Evolutionary conservation across 2,329 filamentous ascomycete genomes (phyloP).

Genomic region (Eutypa lata): DNA sequence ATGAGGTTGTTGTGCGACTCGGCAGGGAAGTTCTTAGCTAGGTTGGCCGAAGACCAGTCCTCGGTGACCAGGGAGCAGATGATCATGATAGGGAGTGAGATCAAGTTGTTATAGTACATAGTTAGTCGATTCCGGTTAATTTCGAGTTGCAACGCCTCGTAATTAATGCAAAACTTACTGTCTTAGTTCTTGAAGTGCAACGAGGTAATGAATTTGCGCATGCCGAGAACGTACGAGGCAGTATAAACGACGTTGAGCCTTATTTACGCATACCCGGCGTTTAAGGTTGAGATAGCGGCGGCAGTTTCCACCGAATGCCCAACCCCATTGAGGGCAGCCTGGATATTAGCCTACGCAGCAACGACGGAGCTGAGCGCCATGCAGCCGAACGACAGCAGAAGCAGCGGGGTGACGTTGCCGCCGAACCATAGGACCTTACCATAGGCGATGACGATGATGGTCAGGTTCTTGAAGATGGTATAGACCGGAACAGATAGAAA

Average conservation of each 20-base stretch:
- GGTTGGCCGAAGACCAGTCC: constrained; percentile 86
- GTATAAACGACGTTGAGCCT: constrained; percentile 93
- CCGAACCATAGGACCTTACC: constrained; percentile 98
- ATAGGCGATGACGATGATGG: constrained; percentile 97
- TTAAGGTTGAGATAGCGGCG: constrained; percentile 80
- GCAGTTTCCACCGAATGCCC: constrained; percentile 64
- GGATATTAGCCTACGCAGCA: constrained; percentile 94
- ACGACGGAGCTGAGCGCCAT: constrained; percentile 96
- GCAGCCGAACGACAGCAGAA: constrained; percentile 88
- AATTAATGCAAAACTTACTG: constrained; percentile 60
- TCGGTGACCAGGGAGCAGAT: constrained; percentile 78
- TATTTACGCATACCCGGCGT: constrained; percentile 98
- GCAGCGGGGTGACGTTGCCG: constrained; percentile 81
- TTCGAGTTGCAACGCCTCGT: neutral
- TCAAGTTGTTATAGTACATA: constrained; percentile 99
- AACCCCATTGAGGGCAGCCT: constrained; percentile 55
- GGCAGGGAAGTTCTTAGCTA: constrained; percentile 83
- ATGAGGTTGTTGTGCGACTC: constrained; percentile 76
- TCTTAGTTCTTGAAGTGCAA: constrained; percentile 99
- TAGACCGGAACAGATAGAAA: constrained; percentile 97
- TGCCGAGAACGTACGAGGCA: constrained; percentile 82
- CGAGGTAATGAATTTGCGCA: constrained; percentile 98
- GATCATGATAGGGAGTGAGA: constrained; percentile 90
- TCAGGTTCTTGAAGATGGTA: constrained; percentile 99
- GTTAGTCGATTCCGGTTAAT: constrained; percentile 57